These are phyloP conservation scores for Apostasia ramifera DNA, from an alignment of 106 monocot species.

Conservation along the genomic window DNA sequence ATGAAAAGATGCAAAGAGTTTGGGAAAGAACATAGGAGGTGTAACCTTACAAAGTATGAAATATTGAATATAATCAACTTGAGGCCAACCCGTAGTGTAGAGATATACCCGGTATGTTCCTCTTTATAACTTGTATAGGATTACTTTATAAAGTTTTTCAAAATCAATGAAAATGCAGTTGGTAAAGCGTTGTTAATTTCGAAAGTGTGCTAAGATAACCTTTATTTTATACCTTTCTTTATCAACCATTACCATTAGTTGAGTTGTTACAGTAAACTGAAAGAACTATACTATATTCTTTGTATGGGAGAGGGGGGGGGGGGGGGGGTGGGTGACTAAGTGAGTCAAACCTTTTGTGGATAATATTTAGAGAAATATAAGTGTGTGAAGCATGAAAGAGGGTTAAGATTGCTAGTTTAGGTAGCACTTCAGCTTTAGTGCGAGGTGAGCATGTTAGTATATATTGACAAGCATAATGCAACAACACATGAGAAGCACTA, in stretches of 20 bases:
- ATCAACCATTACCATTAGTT: not conserved
- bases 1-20: slow-evolving; percentile 48
- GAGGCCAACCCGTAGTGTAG: slow-evolving; percentile 50
- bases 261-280: too few relatives aligned
- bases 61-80: slow-evolving; percentile 70
- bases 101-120: slow-evolving; percentile 26
- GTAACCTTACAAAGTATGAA: slow-evolving; percentile 59
- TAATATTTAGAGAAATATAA: too few relatives aligned
- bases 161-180: not conserved
- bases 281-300: too few relatives aligned
- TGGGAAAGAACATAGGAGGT: slow-evolving; percentile 41
- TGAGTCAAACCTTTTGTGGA: too few relatives aligned
- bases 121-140: not conserved
- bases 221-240: not conserved
- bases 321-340: too few relatives aligned
- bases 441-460: too few relatives aligned
- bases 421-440: too few relatives aligned
- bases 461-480: too few relatives aligned
- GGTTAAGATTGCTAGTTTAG: too few relatives aligned
- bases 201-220: not conserved
- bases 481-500: too few relatives aligned
- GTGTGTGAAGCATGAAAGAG: too few relatives aligned
- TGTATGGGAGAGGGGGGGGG: too few relatives aligned
- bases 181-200: not conserved
- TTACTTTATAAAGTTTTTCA: not conserved